phyloP scores from a whole-genome alignment of 345 rosid genomes.

The Noccaea bulbosa region DNA sequence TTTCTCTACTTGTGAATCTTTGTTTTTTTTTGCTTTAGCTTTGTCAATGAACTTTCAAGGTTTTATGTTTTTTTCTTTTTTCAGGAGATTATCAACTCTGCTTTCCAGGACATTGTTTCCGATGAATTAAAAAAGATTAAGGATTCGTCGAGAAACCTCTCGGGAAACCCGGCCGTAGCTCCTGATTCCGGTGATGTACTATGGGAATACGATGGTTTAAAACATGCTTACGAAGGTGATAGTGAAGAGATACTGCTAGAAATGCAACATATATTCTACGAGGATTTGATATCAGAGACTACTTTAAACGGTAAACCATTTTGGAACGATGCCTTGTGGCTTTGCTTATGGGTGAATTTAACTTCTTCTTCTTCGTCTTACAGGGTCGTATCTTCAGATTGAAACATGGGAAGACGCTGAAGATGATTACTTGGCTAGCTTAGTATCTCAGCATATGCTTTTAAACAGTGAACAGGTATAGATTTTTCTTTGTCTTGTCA shows the following conservation, averaged over 20 bases:
- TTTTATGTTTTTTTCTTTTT: slow-evolving; percentile 24
- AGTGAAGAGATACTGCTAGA: slow-evolving; percentile 85
- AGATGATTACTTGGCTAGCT: slow-evolving; percentile 85
- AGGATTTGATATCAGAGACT: slow-evolving; percentile 60
- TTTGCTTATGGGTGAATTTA: neutral
- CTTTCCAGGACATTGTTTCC: slow-evolving; percentile 70
- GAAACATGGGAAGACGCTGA: slow-evolving; percentile 82
- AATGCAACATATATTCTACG: slow-evolving; percentile 87
- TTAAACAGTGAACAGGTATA: slow-evolving; percentile 65
- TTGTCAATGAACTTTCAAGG: neutral
- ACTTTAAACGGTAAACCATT: slow-evolving; percentile 44
- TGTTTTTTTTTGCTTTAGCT: slow-evolving; percentile 1
- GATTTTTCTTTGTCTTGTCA: slow-evolving; percentile 5
- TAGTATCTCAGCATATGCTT: slow-evolving; percentile 75
- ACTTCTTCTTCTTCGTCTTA: slow-evolving; percentile 2
- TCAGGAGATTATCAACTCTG: slow-evolving; percentile 64
- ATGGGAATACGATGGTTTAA: slow-evolving; percentile 88
- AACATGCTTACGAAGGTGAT: slow-evolving; percentile 65
- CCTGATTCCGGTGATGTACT: slow-evolving; percentile 53
- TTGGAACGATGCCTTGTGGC: neutral
- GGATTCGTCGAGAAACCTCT: slow-evolving; percentile 46
- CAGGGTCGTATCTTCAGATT: slow-evolving; percentile 29
- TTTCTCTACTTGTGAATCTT: neutral
- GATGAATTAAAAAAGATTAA: slow-evolving; percentile 71
- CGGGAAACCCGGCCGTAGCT: slow-evolving; percentile 17